Evolutionary conservation across 2,329 filamentous ascomycete genomes (phyloP), one percentile per base, ranked within the genome.

Genomic region (Stagonosporopsis vannaccii): DNA sequence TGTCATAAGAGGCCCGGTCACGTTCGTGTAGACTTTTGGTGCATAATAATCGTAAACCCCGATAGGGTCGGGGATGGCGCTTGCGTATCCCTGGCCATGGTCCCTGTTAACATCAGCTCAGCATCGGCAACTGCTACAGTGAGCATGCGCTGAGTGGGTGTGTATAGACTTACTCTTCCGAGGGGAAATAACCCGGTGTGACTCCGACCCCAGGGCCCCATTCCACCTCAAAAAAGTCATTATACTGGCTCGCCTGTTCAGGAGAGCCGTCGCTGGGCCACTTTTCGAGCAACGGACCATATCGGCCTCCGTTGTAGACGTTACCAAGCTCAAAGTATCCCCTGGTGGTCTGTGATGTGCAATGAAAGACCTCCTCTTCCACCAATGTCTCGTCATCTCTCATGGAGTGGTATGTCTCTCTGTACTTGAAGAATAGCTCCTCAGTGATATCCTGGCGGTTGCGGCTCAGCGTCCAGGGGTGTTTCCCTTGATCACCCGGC

Each of bases 291-390:
- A 65, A 33, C 1, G 47, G 47, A 8, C 60, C 51, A 23, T 51
- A 47, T 11, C 19, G 26, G 3, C 30, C 25, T 15, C 46, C 49
- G 32, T 49, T 61, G 2, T 51, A 36, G 11, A 25, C 28, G 20
- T 63, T 63, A 3, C 60, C 58, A 3, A 65, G 40, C 23, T 63
- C 62, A n/a, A 65, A 65, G 22, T 61, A 65, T 2, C 60, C 60
- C n/a, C 62, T 53, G 3, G 58, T 57, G 1, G 62, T 63, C 15
- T 41, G 40, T 9, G 47, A 42, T 20, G 46, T 45, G 43, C 62
- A 65, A 11, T 57, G 62, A 33, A 56, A 19, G 6, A 54, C 47
- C 1, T 23, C 26, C 6, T 26, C 30, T 2, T 20, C 15, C 1
- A 9, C 5, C 35, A 4, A n/a, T 12, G n/a, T 20, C 8, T 37